These are phyloP conservation scores for Tetrapyrgos nigripes DNA, from an alignment of 1,284 basidiomycete genomes.

Conservation along the genomic window DNA sequence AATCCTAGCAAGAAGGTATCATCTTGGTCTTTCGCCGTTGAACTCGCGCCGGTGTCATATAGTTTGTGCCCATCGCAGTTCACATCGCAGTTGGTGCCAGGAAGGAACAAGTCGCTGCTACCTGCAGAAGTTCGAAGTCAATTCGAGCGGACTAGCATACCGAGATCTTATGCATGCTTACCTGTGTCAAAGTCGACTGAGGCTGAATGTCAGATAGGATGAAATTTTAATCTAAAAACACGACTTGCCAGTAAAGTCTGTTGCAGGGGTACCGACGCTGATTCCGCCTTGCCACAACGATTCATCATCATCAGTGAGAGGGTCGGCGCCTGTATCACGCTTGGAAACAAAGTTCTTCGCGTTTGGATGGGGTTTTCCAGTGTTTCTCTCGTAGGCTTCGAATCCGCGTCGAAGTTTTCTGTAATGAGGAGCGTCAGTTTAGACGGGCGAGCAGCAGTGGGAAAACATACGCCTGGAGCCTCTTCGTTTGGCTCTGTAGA, in stretches of 20 bases:
- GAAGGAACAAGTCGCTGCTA: constrained; percentile 49
- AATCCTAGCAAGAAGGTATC: constrained; percentile 33
- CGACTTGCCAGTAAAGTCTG: constrained; percentile 33
- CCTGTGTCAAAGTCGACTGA: constrained; percentile 54
- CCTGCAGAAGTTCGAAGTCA: constrained; percentile 22
- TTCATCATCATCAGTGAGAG: constrained; percentile 34
- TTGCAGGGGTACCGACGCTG: constrained; percentile 47
- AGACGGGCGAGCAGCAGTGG: background rate
- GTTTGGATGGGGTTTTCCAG: constrained; percentile 42
- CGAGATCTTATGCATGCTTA: constrained; percentile 12
- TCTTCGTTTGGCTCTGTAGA: background rate
- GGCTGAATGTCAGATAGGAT: background rate
- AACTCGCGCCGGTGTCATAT: constrained; percentile 38
- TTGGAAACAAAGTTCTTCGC: constrained; percentile 14
- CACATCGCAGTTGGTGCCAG: constrained; percentile 40
- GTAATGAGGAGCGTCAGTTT: background rate
- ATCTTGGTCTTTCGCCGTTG: constrained; percentile 31
- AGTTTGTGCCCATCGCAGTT: constrained; percentile 40
- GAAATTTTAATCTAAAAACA: background rate
- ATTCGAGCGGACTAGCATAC: constrained; percentile 4
- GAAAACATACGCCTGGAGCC: background rate
- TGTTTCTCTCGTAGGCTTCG: constrained; percentile 43
- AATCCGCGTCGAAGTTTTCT: constrained; percentile 46
- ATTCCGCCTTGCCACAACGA: constrained; percentile 43
- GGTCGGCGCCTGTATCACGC: constrained; percentile 31